Evolutionary conservation across 2,329 filamentous ascomycete genomes (phyloP), one percentile per base, ranked within the genome.

Genomic region (Alternaria sp.): DNA sequence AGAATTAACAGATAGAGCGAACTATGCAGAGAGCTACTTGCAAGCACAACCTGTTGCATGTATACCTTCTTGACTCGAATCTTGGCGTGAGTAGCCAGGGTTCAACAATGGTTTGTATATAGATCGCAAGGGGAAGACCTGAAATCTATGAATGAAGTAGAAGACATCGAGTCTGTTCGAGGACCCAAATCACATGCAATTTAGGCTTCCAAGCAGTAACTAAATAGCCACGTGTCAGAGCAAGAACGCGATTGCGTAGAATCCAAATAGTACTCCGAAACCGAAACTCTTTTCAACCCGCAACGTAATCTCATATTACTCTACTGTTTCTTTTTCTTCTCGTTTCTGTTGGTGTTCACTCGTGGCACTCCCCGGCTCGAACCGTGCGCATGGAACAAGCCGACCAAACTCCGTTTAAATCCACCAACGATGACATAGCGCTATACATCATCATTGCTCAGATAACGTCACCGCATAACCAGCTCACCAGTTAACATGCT

Each of bases 401-500:
- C 14, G 6, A 14, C n/a, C 46, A 51, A 61, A 58, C 26, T 56
- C 37, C 41, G 54, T 15, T 46, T 53, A 61, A 37, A 18, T 47
- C 55, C 47, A 30, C 47, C 37, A 18, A 58, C 26, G n/a, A 61
- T 58, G 46, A 47, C 47, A 58, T 61, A 47, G 20, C 15, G 23
- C 25, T 21, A 33, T 28, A 58, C 47, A 57, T 57, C 58, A 57
- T 61, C 8, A 50, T 45, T 51, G 33, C 45, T 45, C 26, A 51
- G 11, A 44, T n/a, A 44, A 21, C 53, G 53, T 33, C 58, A 37
- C 25, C 45, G 54, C 15, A n/a, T 9, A 30, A 26, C 58, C 33
- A 33, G 14, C 18, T 41, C 25, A 28, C 58, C 43, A 20, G 43
- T 55, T 41, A 56, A 41, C 44, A 12, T 21, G 18, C 23, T n/a